Percentiles rank a stretch among this genome's conserved stretches.
Evolutionary conservation across 805 yeast genomes (phyloP).

Genomic region (Ogataea ramenticola): DNA sequence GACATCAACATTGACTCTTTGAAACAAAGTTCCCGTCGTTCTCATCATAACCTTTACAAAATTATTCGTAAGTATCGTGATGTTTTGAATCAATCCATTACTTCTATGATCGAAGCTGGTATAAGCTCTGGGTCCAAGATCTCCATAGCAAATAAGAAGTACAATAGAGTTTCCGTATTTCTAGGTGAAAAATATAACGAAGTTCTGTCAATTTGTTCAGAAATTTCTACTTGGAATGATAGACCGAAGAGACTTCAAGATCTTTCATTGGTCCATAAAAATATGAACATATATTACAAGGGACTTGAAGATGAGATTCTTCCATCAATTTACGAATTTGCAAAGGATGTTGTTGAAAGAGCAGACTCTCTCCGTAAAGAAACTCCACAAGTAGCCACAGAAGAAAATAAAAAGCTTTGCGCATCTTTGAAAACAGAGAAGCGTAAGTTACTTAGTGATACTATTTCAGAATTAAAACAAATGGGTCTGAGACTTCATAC

Average conservation of each 20-base stretch:
- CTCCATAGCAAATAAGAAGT: conserved; percentile 1
- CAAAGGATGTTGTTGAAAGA: conserved; percentile 45
- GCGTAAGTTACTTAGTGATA: conserved; percentile 66
- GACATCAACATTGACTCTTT: conserved; percentile 91
- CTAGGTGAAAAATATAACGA: conserved; percentile 3
- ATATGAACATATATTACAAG: conserved; percentile 44
- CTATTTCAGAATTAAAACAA: conserved; percentile 63
- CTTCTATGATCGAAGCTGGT: conserved; percentile 55
- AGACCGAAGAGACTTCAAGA: conserved; percentile 55
- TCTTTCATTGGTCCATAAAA: conserved; percentile 39
- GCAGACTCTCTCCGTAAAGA: conserved; percentile 61
- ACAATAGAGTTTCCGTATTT: neutral
- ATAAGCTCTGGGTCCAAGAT: conserved; percentile 17
- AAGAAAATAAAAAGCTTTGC: conserved; percentile 65
- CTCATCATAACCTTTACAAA: conserved; percentile 81
- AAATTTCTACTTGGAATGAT: conserved; percentile 40
- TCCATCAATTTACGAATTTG: conserved; percentile 48
- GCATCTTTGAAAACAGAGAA: conserved; percentile 79
- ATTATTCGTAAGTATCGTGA: conserved; percentile 74
- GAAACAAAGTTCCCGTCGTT: conserved; percentile 86
- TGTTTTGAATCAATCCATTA: conserved; percentile 44
- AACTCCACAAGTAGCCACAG: conserved; percentile 66
- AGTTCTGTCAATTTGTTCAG: conserved; percentile 18
- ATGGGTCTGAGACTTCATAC: conserved; percentile 69
- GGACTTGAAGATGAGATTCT: conserved; percentile 26